Evolutionary conservation across 2,329 filamentous ascomycete species (phyloP), one percentile per base, ranked within the genome.

Genomic region (Herpotrichia juniperi): DNA sequence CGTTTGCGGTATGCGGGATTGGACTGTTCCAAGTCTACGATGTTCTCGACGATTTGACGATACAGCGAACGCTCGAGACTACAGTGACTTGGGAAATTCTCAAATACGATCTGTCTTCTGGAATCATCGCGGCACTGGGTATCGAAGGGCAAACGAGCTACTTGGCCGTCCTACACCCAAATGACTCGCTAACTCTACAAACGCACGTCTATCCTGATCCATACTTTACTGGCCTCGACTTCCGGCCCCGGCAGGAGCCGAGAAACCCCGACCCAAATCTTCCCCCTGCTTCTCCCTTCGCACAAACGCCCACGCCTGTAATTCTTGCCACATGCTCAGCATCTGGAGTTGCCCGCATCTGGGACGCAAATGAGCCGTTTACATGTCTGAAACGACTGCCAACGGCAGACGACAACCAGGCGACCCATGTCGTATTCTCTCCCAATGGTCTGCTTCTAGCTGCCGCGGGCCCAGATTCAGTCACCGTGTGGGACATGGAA

Each of bases 1-100:
- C 67, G 1, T 79, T 81, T 53, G 67, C 77, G 9, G 74, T 79
- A 10, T 78, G 75, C 47, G 77, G 78, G 10, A 71, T 73, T 8
- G 63, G 72, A 19, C 61, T 74, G 2, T 68, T 76, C 46, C 69
- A 72, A 22, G 64, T 73, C 3, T 76, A 75, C 59, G 64, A 74
- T 16, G 64, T 76, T 19, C 59, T 56, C 24, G 63, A 71, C 0
- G 45, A 54, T 1, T 28, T 73, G 19, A 63, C 57, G 1, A 59
- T 63, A 12, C 66, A 68, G 46, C 66, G 63, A 42, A 71, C 68
- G 1, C 55, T 73, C 12, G 61, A 69, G 12, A 73, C 69, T 9
- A 56, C 56, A 4, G 57, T 68, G 16, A 68, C 64, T 1, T 74
- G 72, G 72, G 71, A 75, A 37, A 68, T 54, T 9, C 53, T 79